These are phyloP conservation scores for Rhizoctonia solani DNA, from an alignment of 1,284 basidiomycete species.

Conservation along the genomic window DNA sequence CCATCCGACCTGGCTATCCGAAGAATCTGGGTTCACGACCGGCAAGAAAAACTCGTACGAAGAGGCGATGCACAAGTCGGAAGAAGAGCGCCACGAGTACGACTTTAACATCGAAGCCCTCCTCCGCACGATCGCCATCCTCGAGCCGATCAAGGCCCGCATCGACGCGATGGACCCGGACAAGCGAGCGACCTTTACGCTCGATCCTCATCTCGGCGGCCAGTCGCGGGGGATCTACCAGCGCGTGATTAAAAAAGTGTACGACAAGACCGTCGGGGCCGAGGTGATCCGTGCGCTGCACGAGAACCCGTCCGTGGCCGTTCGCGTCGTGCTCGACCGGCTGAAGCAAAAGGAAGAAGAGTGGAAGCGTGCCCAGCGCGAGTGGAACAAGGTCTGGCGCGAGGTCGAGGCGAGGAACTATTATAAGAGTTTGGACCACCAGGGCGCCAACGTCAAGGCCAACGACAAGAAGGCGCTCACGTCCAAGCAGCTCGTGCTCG, in stretches of 20 bases:
- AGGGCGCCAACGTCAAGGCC: constrained; percentile 91
- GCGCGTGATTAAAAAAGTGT: constrained; percentile 93
- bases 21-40: constrained; percentile 90
- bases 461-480: constrained; percentile 97
- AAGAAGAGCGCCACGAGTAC: constrained; percentile 98
- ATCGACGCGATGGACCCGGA: constrained; percentile 90
- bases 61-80: constrained; percentile 93
- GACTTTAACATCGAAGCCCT: constrained; percentile 96
- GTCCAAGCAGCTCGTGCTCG: constrained; percentile 83
- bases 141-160: constrained; percentile 87
- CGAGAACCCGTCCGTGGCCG: constrained; percentile 87
- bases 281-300: constrained; percentile 92
- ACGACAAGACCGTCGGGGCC: constrained; percentile 77
- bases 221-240: constrained; percentile 89
- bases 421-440: constrained; percentile 96
- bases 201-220: constrained; percentile 89
- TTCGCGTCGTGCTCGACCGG: constrained; percentile 89
- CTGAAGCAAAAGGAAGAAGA: constrained; percentile 97
- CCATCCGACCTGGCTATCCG: constrained; percentile 97
- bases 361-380: constrained; percentile 92
- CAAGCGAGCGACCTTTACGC: constrained; percentile 81
- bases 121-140: constrained; percentile 85
- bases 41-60: constrained; percentile 98
- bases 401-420: constrained; percentile 98
- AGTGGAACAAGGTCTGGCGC: constrained; percentile 97